Evolutionary conservation across 2,329 filamentous ascomycete species (phyloP), one percentile per base, ranked within the genome.

Genomic region (Metarhizium anisopliae): DNA sequence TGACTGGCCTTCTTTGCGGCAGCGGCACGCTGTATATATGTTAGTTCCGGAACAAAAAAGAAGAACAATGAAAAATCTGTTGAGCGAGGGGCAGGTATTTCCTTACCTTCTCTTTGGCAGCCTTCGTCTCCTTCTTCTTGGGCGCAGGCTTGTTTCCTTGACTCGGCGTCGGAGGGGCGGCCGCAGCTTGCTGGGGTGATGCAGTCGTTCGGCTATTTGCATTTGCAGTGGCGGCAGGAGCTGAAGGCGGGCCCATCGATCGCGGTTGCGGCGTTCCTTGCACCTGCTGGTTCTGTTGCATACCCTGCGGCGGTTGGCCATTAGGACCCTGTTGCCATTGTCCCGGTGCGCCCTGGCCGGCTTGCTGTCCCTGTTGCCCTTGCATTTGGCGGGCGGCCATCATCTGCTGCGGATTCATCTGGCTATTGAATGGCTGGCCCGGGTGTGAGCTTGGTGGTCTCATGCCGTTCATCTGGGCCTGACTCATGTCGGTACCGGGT

Each of bases 191-290:
- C 62, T 85, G 83, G 29, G 83, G 84, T 18, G 83, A 85, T 13
- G 80, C 81, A 14, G 82, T 80, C 47, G 74, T 78, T 55, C 79
- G 75, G 59, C 76, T 79, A 62, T 82, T 80, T 55, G 77, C 78
- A 56, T 75, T 74, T 29, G 59, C 65, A 40, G 70, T 70, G 16
- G 72, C 72, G 2, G 73, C 72, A 11, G 83, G 83, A 29, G 83
- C 83, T 14, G 83, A 83, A 6, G 85, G 84, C 3, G 84, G 84
- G 25, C 83, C 83, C 84, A 87, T 87, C 5, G 81, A 72, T 54
- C 86, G 79, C 69, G 88, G 87, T 66, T 88, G 85, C n/a, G 87
- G 85, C 2, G 84, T 89, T 36, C 82, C 83, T 70, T 87, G 85
- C 45, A 81, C 77, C 50, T 71, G 72, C 45, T 69, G 72, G 53